phyloP scores from a whole-genome alignment of 2,329 filamentous ascomycete species.

The Leptographium flavum region DNA sequence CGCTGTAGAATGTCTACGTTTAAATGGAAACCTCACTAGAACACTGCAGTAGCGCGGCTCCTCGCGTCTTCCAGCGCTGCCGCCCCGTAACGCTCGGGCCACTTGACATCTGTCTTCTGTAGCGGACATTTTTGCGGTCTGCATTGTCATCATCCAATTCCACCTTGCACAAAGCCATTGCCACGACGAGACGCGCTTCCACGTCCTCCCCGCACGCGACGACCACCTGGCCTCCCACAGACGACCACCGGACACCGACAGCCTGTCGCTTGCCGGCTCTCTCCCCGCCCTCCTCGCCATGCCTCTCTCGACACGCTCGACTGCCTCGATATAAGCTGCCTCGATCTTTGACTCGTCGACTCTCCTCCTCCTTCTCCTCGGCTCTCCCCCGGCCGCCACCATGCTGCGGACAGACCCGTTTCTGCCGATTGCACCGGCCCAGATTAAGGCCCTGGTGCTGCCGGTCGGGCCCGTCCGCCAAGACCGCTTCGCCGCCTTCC shows the following conservation, averaged over 20 bases:
- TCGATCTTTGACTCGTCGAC: too few relatives aligned
- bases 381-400: constrained; percentile 3
- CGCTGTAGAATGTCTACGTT: too few relatives aligned
- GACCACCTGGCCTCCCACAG: neutral
- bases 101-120: too few relatives aligned
- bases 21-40: too few relatives aligned
- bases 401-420: constrained; percentile 54
- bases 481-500: constrained; percentile 64
- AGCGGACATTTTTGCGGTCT: too few relatives aligned
- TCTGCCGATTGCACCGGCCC: constrained; percentile 80
- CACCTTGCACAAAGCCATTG: too few relatives aligned
- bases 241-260: neutral
- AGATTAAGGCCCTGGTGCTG: constrained; percentile 74
- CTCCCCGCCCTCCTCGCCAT: constrained; percentile 2
- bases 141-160: too few relatives aligned
- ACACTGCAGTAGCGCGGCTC: too few relatives aligned
- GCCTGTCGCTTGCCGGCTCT: neutral
- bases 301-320: neutral
- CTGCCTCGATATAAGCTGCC: neutral
- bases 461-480: constrained; percentile 78
- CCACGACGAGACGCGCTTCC: neutral
- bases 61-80: too few relatives aligned
- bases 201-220: neutral
- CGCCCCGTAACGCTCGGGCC: too few relatives aligned
- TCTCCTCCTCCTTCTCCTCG: too few relatives aligned